Base-by-base conservation (phyloP, 169 alveolate species). In the Eimeria acervulina region DNA sequence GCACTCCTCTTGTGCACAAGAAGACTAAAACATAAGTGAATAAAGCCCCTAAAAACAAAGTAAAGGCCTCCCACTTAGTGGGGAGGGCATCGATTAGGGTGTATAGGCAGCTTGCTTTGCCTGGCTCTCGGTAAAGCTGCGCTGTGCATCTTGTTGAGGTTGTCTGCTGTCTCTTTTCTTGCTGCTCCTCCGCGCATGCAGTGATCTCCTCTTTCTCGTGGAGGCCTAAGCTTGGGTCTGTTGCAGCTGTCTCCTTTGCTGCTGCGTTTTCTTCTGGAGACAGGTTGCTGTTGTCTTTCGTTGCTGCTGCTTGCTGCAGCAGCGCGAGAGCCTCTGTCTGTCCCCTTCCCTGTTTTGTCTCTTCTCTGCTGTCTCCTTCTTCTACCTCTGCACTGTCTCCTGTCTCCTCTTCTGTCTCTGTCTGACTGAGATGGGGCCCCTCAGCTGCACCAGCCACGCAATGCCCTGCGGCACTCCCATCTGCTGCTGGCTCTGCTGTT, bases 1-100 rank as follows among this genome's bases (percentile, higher is more conserved):
- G 72, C 31, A 47, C 47, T 15, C 72, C 90, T 4, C 90, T 8
- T 0, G 90, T 81, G 70, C 90, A 81, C 23, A 81, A 33, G 23
- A 81, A 47, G 8, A 81, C 40, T 15, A 81, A 42, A 0, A 81
- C 90, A 33, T 81, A 81, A 26, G 40, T n/a, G 42, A 81, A 44
- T 4, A 81, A 61, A 61, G 90, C 63, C 2, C 90, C 90, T 26
- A 81, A 33, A 17, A 81, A 47, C 68, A 81, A 61, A 10, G 72
- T 10, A 36, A 81, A 81, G 42, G 52, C 42, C 28, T 81, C 90
- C 90, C 90, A 81, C 90, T 81, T 81, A 1, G 90, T 81, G 23
- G 90, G 90, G 13, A 81, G 90, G 40, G 44, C 7, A 36, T 68
- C 80, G 8, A 68, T 33, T 31, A n/a, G 17, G 44, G n/a, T 68